A percentile compares a stretch with the other conserved stretches of the same genome.
Evolutionary conservation across 1,284 basidiomycete genomes (phyloP).

Genomic region (Puccinia novopanici): DNA sequence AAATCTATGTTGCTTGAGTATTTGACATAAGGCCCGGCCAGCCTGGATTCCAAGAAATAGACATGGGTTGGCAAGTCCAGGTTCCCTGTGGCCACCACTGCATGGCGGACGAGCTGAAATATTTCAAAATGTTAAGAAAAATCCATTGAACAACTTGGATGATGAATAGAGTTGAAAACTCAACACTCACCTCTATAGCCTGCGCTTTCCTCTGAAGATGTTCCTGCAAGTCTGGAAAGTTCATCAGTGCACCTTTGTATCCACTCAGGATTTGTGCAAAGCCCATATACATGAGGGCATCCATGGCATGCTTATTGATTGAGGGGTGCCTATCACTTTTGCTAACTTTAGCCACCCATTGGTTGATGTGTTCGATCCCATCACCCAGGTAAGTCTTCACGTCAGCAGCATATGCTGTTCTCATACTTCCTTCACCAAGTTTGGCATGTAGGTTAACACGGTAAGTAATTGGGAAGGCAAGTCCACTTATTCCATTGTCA

Average conservation of each 20-base stretch:
- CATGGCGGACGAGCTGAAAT: not conserved
- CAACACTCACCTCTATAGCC: not conserved
- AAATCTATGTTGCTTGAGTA: conserved; percentile 25
- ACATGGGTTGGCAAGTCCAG: not conserved
- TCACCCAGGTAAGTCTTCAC: not conserved
- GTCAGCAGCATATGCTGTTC: not conserved
- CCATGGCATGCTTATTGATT: not conserved
- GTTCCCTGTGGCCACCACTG: not conserved
- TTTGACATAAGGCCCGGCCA: not conserved
- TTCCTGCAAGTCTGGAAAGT: not conserved
- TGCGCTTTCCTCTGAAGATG: not conserved
- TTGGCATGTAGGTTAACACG: not conserved
- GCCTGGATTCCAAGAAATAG: not conserved
- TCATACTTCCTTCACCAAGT: not conserved
- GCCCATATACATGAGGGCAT: not conserved
- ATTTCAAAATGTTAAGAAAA: no score
- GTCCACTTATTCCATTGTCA: not conserved
- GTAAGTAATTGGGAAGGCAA: no score
- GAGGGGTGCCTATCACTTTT: not conserved
- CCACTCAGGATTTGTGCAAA: no score
- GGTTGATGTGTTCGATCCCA: not conserved
- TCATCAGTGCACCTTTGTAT: not conserved
- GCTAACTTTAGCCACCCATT: conserved; percentile 7
- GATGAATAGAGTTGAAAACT: no score
- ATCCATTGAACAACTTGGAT: no score